phyloP scores from a whole-genome alignment of 257 asterid genomes.

The Solanum megistacrolobum region DNA sequence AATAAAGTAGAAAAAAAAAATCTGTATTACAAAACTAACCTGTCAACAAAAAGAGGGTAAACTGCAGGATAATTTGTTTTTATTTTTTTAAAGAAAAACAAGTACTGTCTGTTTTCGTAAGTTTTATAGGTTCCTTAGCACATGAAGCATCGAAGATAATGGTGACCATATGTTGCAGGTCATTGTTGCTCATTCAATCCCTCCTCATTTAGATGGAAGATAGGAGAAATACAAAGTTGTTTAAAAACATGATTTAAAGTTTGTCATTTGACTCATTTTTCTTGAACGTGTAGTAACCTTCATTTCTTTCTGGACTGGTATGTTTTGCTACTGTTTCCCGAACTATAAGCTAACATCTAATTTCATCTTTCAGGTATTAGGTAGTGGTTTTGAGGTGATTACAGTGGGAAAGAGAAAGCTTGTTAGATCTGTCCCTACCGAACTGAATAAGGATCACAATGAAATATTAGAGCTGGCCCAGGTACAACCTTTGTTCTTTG shows the following conservation, averaged over 20 bases:
- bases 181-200: neutral
- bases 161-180: neutral
- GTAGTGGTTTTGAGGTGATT: conserved; percentile 93
- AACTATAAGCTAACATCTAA: neutral
- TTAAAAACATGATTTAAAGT: neutral
- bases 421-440: conserved; percentile 96
- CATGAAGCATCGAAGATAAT: neutral
- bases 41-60: neutral
- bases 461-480: conserved; percentile 95
- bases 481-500: conserved; percentile 31
- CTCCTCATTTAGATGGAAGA: neutral
- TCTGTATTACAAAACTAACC: neutral
- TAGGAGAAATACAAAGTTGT: neutral
- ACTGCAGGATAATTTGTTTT: neutral
- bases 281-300: neutral
- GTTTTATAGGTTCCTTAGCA: neutral
- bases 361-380: conserved; percentile 54
- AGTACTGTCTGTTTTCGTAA: neutral
- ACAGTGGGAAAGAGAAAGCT: conserved; percentile 86
- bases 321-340: neutral
- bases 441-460: conserved; percentile 90
- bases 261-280: neutral
- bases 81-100: neutral
- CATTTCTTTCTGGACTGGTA: neutral
- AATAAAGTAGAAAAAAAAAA: neutral